Percentiles rank a stretch among this genome's conserved stretches.
phyloP scores from a whole-genome alignment of 2,329 filamentous ascomycete species.

The Neocucurbitaria cava region DNA sequence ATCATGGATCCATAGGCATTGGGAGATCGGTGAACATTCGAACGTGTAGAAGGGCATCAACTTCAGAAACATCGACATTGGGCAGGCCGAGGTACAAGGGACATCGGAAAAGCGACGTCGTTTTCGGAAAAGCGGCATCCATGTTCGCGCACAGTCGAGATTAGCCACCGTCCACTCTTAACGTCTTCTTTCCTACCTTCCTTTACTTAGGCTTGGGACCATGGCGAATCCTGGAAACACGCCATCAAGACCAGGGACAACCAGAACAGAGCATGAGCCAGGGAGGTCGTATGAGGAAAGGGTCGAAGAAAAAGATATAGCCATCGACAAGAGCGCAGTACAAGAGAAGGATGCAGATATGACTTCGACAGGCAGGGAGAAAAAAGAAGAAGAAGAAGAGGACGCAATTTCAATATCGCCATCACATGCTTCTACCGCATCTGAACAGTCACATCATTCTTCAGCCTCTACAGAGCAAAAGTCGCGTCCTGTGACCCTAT shows the following conservation, averaged over 20 bases:
- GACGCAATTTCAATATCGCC: constrained; percentile 26
- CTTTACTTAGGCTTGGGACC: neutral
- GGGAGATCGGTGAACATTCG: neutral
- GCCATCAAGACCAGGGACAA: neutral
- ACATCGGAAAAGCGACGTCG: constrained; percentile 2
- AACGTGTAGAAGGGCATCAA: neutral
- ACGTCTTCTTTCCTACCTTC: neutral
- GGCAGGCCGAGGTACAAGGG: neutral
- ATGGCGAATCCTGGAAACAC: constrained; percentile 2
- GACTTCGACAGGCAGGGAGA: constrained; percentile 2
- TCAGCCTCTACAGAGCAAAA: constrained; percentile 1
- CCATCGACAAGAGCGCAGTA: neutral
- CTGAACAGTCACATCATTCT: constrained; percentile 20
- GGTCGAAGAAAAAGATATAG: neutral
- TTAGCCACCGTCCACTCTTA: neutral
- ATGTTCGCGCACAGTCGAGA: neutral
- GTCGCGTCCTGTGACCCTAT: constrained; percentile 25
- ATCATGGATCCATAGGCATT: neutral
- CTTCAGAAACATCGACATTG: neutral
- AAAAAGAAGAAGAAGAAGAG: constrained; percentile 19
- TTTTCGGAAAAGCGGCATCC: neutral
- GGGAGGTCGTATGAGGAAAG: neutral
- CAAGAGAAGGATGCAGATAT: constrained; percentile 13
- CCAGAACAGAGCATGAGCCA: neutral
- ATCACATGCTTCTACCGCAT: constrained; percentile 31